Conservation (phyloP, 2,329 filamentous ascomycete species). For the Arthroderma sp. region DNA sequence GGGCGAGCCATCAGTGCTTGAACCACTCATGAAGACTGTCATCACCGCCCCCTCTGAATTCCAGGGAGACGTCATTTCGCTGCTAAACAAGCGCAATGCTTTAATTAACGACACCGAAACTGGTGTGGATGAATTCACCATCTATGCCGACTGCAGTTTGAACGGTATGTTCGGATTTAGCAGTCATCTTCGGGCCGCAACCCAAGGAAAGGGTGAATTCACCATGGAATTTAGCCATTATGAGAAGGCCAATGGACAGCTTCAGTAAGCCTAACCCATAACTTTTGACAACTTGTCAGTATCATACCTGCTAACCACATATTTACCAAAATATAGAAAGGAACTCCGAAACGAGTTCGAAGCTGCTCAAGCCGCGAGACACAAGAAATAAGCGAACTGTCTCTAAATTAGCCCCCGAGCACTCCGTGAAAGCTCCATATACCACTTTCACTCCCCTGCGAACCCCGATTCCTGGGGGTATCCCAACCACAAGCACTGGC, state of each 20-base stretch:
- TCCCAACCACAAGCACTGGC: too few species aligned
- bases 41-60: slow-evolving; percentile 95
- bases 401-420: too few species aligned
- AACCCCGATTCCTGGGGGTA: too few species aligned
- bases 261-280: slow-evolving; percentile 57
- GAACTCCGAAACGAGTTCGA: slow-evolving; percentile 55
- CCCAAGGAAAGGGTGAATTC: slow-evolving; percentile 97
- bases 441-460: too few species aligned
- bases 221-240: slow-evolving; percentile 99
- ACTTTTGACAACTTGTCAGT: not conserved
- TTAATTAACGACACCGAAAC: slow-evolving; percentile 93
- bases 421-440: too few species aligned
- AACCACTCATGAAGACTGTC: slow-evolving; percentile 96
- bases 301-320: not conserved
- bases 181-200: slow-evolving; percentile 77
- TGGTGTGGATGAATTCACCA: slow-evolving; percentile 82
- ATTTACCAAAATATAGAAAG: slow-evolving; percentile 30
- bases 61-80: slow-evolving; percentile 85
- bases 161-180: slow-evolving; percentile 98
- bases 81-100: slow-evolving; percentile 93
- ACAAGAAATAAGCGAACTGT: slow-evolving; percentile 40
- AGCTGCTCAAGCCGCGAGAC: slow-evolving; percentile 52
- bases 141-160: slow-evolving; percentile 81
- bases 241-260: slow-evolving; percentile 66
- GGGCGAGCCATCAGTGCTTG: slow-evolving; percentile 70